Evolutionary conservation across 2,329 filamentous ascomycete genomes (phyloP).

Genomic region (Dactylellina drechsleri): DNA sequence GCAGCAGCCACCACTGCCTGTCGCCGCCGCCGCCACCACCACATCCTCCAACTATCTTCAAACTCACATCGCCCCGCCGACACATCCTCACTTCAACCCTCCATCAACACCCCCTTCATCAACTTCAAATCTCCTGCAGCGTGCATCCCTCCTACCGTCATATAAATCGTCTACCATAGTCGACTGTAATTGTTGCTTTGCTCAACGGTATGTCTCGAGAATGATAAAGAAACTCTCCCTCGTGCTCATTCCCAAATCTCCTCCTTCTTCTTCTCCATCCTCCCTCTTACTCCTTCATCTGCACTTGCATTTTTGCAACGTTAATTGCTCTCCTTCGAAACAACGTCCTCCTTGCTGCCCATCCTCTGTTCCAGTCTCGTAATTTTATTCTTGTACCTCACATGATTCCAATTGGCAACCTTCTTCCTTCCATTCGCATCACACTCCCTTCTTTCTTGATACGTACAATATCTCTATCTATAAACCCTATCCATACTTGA

Average conservation of each 20-base stretch:
- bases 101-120: neutral
- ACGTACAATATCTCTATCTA: too few species aligned
- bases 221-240: too few species aligned
- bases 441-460: neutral
- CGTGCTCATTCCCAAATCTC: neutral
- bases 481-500: too few species aligned
- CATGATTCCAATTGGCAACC: neutral
- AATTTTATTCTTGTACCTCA: neutral
- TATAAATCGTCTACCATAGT: too few species aligned
- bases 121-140: slow-evolving; percentile 1
- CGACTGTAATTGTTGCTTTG: too few species aligned
- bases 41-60: too few species aligned
- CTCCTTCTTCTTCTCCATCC: neutral
- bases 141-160: too few species aligned
- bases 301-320: neutral
- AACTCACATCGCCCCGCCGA: neutral
- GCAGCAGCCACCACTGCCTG: neutral
- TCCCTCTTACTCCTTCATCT: neutral
- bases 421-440: neutral
- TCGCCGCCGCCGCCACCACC: slow-evolving; percentile 9
- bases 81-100: neutral
- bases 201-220: too few species aligned
- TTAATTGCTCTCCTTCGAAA: neutral
- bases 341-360: neutral
- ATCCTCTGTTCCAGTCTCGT: neutral